A percentile compares a stretch with the other conserved stretches of the same genome.
phyloP scores from a whole-genome alignment of 2,329 filamentous ascomycete species.

The Hypoxylon sp. region DNA sequence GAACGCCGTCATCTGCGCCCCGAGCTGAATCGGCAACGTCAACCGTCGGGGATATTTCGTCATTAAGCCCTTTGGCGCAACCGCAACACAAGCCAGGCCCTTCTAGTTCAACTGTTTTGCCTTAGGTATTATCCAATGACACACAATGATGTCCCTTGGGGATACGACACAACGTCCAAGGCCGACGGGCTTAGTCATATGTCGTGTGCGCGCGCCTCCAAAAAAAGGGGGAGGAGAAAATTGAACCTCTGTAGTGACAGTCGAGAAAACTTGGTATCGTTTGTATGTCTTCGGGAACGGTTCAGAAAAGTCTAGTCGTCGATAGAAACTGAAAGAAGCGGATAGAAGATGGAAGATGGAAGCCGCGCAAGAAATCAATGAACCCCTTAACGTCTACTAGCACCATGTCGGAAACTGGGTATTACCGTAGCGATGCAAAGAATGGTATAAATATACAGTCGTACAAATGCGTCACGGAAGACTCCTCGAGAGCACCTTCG shows the following conservation, averaged over 20 bases:
- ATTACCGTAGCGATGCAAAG: slow-evolving; percentile 44
- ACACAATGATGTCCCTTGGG: slow-evolving; percentile 11
- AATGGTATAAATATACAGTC: slow-evolving; percentile 44
- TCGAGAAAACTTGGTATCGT: slow-evolving; percentile 31
- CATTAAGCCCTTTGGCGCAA: slow-evolving; percentile 9
- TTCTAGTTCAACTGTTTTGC: slow-evolving; percentile 9
- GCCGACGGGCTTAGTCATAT: slow-evolving; percentile 10
- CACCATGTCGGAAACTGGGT: slow-evolving; percentile 40
- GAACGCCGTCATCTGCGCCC: slow-evolving; percentile 14
- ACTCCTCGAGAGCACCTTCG: slow-evolving; percentile 38
- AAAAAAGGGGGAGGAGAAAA: slow-evolving; percentile 14
- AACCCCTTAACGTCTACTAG: slow-evolving; percentile 35
- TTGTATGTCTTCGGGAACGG: slow-evolving; percentile 17
- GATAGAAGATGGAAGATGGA: neutral
- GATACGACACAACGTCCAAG: slow-evolving; percentile 17
- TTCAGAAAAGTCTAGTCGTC: slow-evolving; percentile 18
- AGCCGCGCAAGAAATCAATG: slow-evolving; percentile 12
- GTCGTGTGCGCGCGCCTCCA: neutral
- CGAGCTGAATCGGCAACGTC: slow-evolving; percentile 11
- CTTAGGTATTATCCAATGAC: slow-evolving; percentile 32
- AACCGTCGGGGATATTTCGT: slow-evolving; percentile 10
- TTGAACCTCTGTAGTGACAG: slow-evolving; percentile 37
- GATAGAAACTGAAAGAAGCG: slow-evolving; percentile 21
- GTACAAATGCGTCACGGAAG: slow-evolving; percentile 40
- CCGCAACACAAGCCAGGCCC: slow-evolving; percentile 15